Base-by-base conservation (phyloP, 2,329 filamentous ascomycete species). In the Pseudophaeomoniella oleicola region DNA sequence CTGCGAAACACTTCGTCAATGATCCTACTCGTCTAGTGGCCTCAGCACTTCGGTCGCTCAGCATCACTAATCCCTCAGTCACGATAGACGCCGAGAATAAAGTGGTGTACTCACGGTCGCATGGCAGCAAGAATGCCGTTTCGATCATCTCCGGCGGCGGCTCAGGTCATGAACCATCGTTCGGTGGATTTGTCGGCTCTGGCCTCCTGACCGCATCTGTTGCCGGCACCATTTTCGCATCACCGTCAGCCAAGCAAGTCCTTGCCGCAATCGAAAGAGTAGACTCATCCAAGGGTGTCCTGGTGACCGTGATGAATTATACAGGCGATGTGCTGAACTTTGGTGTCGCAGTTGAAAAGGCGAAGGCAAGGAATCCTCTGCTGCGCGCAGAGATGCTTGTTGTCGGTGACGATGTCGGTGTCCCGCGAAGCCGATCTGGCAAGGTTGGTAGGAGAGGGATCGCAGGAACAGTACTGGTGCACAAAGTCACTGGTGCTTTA, bases 271-370 rank as follows among this genome's bases (percentile, higher is more conserved):
- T 92, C 37, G 71, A 78, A 51, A 70, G 81, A 11, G 80, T 92
- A 4, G 74, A 81, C 42, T 67, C 69, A 3, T 66, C 70, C 30
- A 71, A 72, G 41, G 87, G 87, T 14, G 80, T 93, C 2, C 56
- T 94, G 32, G 81, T 94, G 13, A 78, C 85, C 3, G 81, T 93
- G 22, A 94, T 92, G 83, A 94, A 94, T 56, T 92, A 93, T 58
- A 92, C 85, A 1, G 82, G 81, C 30, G 81, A 86, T 54, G 73
- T 93, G 36, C 69, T 94, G 46, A 90, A 93, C 60, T 94, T 94
- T 53, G 86, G 85, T 38, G 78, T 94, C 69, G 87, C 79, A 1
- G 82, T 88, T 9, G 87, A 94, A 58, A 92, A 93, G 63, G 85
- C 85, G 12, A 77, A 79, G 39, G 84, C 85, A 4, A 60, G 22